A percentile compares a stretch with the other conserved stretches of the same genome.
Evolutionary conservation across 163 green algal species (phyloP).

Genomic region (Chloromonas sp.): DNA sequence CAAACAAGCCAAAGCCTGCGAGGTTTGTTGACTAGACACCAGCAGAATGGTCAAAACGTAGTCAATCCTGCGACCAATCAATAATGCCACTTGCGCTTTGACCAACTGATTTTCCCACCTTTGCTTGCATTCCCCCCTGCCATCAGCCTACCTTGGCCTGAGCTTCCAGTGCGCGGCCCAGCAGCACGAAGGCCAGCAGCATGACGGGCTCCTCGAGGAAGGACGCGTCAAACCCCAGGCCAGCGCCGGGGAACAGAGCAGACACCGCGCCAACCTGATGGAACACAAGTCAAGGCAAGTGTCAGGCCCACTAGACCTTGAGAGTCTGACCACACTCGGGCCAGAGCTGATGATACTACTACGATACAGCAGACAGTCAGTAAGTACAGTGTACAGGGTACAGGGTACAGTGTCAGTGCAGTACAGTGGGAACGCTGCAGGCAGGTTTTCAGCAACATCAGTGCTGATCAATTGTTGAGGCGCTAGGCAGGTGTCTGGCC

Average conservation of each 20-base stretch:
- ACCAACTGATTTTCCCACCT: neutral
- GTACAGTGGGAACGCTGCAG: too few species aligned
- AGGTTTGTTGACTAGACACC: neutral
- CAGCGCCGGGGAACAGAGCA: slow-evolving; percentile 51
- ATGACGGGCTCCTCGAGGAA: slow-evolving; percentile 93
- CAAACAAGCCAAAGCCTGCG: too few species aligned
- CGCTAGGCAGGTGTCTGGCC: too few species aligned
- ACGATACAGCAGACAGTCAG: too few species aligned
- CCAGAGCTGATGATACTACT: too few species aligned
- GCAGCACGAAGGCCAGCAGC: slow-evolving; percentile 95
- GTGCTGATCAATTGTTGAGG: too few species aligned
- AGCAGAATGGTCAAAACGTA: neutral
- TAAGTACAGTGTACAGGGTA: too few species aligned
- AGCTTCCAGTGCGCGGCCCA: slow-evolving; percentile 81
- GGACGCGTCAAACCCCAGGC: slow-evolving; percentile 64
- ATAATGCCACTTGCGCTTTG: neutral
- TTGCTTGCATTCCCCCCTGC: neutral
- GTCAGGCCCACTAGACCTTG: too few species aligned
- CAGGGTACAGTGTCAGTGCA: too few species aligned
- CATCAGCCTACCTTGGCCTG: slow-evolving; percentile 45
- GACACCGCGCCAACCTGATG: slow-evolving; percentile 15
- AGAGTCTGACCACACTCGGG: too few species aligned
- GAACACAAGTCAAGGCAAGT: too few species aligned
- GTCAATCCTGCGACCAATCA: neutral
- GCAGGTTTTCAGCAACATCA: too few species aligned